Base-by-base conservation (phyloP, 805 yeast species). In the Kluyveromyces nonfermentans region DNA sequence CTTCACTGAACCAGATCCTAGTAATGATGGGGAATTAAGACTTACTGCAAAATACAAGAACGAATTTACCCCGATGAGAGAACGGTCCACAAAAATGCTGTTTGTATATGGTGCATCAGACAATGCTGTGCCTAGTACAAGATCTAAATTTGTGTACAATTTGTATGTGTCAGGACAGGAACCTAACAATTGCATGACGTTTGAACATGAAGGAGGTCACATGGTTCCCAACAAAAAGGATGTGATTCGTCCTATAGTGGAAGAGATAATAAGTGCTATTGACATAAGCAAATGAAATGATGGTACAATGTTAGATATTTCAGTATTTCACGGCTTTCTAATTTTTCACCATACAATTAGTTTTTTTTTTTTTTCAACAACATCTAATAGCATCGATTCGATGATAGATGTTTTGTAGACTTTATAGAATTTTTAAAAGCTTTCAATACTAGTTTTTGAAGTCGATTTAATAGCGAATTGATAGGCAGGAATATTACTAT, bases 191-290 rank as follows among this genome's bases (percentile, higher is more conserved):
- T 67, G 84, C 5, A 69, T 64, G 4, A 55, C 68, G 12, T 66
- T 82, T 46, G 82, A 76, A 50, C 98, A 90, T 57, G 97, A 97
- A 8, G 97, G 98, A 48, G 97, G 97, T 1, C 98, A 90, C 59
- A 88, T 84, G 67, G 96, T 90, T 38, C 98, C 97, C 22, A 87
- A 86, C 64, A 82, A 88, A 40, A 85, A 84, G 62, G 76, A 73
- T 44, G 62, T 70, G 53, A 54, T 68, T 41, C 66, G 63, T 49
- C 72, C 73, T 1, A 54, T 69, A 10, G 72, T 69, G 14, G 72
- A 67, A 35, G 65, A 60, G 37, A 65, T 69, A 41, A 49, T 48
- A 31, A 39, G 51, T 10, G 53, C 64, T 15, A 35, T 58, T 18
- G 42, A 16, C 7, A 31, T 18, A 4, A 25, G 30, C 30, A 4